These are phyloP conservation scores for Plectranthus barbatus DNA, from an alignment of 257 asterid species.

Conservation along the genomic window DNA sequence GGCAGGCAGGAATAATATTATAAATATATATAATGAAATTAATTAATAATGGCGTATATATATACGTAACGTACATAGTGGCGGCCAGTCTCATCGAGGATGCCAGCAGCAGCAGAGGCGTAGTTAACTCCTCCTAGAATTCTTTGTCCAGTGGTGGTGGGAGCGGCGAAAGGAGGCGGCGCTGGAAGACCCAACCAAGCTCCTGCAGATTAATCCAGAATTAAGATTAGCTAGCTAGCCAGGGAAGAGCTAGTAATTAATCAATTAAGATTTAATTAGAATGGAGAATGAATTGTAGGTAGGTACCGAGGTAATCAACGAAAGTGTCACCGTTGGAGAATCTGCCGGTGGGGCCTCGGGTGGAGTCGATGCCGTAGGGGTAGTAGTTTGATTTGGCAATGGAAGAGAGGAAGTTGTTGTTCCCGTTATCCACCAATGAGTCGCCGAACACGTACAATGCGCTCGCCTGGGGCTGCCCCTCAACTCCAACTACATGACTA, in stretches of 20 bases:
- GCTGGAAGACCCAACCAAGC: constrained; percentile 60
- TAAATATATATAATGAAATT: too few species aligned
- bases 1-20: too few species aligned
- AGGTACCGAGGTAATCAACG: constrained; percentile 57
- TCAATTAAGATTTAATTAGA: too few species aligned
- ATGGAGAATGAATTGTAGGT: too few species aligned
- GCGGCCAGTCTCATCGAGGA: constrained; percentile 76
- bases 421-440: constrained; percentile 75
- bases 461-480: constrained; percentile 31
- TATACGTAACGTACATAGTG: constrained; percentile 54
- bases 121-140: constrained; percentile 73
- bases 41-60: too few species aligned
- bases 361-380: constrained; percentile 73
- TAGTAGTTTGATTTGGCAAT: constrained; percentile 74
- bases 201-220: constrained; percentile 22
- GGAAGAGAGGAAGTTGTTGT: constrained; percentile 72
- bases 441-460: constrained; percentile 84
- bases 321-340: constrained; percentile 77
- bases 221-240: too few species aligned
- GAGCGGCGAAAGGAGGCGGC: constrained; percentile 84
- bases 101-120: constrained; percentile 97
- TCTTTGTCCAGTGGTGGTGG: constrained; percentile 50
- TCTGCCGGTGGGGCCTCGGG: constrained; percentile 53
- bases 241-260: too few species aligned
- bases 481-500: background rate